These are phyloP conservation scores for Candida germanica DNA, from an alignment of 805 yeast genomes.

Conservation along the genomic window DNA sequence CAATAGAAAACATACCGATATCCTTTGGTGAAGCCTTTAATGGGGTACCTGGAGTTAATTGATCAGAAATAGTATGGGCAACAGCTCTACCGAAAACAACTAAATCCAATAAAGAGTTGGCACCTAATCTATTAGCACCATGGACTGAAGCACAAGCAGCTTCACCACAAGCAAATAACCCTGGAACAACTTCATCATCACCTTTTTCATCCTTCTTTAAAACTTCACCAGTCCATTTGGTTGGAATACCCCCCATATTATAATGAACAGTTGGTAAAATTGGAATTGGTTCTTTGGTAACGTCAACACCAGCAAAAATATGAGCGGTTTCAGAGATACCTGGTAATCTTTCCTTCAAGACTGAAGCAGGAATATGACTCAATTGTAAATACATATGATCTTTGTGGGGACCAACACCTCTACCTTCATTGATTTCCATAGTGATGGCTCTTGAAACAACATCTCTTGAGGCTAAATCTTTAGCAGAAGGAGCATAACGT, in stretches of 20 bases:
- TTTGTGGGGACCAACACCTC: slow-evolving; percentile 96
- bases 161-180: slow-evolving; percentile 97
- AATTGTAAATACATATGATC: slow-evolving; percentile 95
- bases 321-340: slow-evolving; percentile 99
- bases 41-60: slow-evolving; percentile 84
- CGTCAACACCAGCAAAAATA: slow-evolving; percentile 98
- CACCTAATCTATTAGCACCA: slow-evolving; percentile 99
- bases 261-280: slow-evolving; percentile 97
- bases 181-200: slow-evolving; percentile 87
- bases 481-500: slow-evolving; percentile 98
- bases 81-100: slow-evolving; percentile 99
- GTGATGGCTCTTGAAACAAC: slow-evolving; percentile 98
- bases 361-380: slow-evolving; percentile 89
- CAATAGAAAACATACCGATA: slow-evolving; percentile 85
- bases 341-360: slow-evolving; percentile 92
- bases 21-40: slow-evolving; percentile 80
- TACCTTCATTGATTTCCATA: slow-evolving; percentile 96
- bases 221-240: slow-evolving; percentile 95
- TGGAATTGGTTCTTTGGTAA: slow-evolving; percentile 98
- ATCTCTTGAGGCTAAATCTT: slow-evolving; percentile 97
- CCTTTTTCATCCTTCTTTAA: slow-evolving; percentile 80
- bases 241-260: slow-evolving; percentile 99
- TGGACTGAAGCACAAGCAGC: slow-evolving; percentile 99
- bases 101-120: slow-evolving; percentile 92
- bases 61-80: slow-evolving; percentile 83